phyloP scores from a whole-genome alignment of 2,329 filamentous ascomycete genomes.

The Fusarium transvaalense region DNA sequence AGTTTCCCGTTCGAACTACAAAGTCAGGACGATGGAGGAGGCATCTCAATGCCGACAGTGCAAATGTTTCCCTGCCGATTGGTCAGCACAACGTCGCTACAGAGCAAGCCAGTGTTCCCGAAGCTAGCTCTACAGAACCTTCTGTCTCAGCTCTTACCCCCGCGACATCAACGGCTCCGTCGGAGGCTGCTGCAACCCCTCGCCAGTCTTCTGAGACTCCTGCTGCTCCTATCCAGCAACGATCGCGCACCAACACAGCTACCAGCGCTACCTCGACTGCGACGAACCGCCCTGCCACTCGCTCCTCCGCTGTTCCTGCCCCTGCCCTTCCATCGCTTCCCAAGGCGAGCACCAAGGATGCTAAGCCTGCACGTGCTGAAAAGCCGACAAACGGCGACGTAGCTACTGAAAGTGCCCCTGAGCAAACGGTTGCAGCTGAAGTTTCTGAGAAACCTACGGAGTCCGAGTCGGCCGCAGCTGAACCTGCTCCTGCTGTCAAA shows the following conservation, averaged over 20 bases:
- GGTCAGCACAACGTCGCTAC: conserved; percentile 54
- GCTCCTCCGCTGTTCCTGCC: conserved; percentile 55
- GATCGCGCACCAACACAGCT: conserved; percentile 44
- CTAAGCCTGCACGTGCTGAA: conserved; percentile 46
- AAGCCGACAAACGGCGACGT: conserved; percentile 43
- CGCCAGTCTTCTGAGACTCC: conserved; percentile 51
- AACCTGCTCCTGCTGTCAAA: conserved; percentile 45
- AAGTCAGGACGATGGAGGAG: conserved; percentile 60
- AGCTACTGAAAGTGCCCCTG: conserved; percentile 25
- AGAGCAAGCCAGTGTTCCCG: conserved; percentile 44
- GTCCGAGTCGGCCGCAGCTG: conserved; percentile 31
- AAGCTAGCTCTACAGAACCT: conserved; percentile 33
- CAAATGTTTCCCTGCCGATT: conserved; percentile 58
- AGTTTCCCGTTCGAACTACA: conserved; percentile 61
- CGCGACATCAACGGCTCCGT: conserved; percentile 33
- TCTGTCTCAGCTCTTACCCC: conserved; percentile 32
- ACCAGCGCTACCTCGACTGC: conserved; percentile 40
- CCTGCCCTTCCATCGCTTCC: conserved; percentile 63
- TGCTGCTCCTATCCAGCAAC: conserved; percentile 50
- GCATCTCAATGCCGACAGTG: conserved; percentile 53
- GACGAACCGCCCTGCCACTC: conserved; percentile 49
- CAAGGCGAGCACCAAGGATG: conserved; percentile 53
- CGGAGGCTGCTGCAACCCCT: conserved; percentile 34
- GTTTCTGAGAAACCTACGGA: conserved; percentile 46
- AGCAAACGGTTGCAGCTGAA: conserved; percentile 22